Base-by-base conservation (phyloP, 2,329 filamentous ascomycete genomes). In the Aphanocladium album region DNA sequence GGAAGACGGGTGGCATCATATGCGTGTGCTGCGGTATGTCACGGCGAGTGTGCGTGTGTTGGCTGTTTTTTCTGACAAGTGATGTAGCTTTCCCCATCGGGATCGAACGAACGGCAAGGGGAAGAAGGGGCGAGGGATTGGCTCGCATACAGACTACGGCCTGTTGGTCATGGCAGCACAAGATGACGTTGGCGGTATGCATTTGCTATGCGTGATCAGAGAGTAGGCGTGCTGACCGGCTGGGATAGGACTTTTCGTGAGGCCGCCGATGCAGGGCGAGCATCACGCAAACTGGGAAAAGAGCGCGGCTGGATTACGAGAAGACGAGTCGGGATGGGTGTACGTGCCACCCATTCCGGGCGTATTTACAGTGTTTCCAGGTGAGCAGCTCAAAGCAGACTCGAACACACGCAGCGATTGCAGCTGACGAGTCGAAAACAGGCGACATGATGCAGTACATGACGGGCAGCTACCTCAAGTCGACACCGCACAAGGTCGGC, bases 391-490 rank as follows among this genome's bases (percentile, higher is more conserved):
- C 11, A 50, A 33, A 3, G 17, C 30, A 62, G 8, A 23, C 35
- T 16, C 39, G 8, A 47, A 21, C 50, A 43, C 5, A 27, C 12
- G 16, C 27, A n/a, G 23, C 33, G 27, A 21, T n/a, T n/a, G n/a
- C n/a, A n/a, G 45, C 47, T 57, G n/a, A 51, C 52, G 2, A 43
- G 23, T 43, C 17, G 19, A 33, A n/a, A 43, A 27, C 17, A 77
- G 79, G 79, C 11, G 79, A 81, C 63, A 81, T 82, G 76, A 76
- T 82, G 76, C 78, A 81, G 62, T 80, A 80, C 66, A 71, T 82
- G 63, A 81, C 79, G 37, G 74, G 74, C 66, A 74, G 72, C 33
- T 71, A 71, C 63, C 72, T 81, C 6, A 77, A 72, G 4, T 79
- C 79, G 2, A 81, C 79, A 0, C 78, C 75, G 1, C 79, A 81